phyloP scores from a whole-genome alignment of 2,329 filamentous ascomycete species.

The Sodiomyces alkalinus region DNA sequence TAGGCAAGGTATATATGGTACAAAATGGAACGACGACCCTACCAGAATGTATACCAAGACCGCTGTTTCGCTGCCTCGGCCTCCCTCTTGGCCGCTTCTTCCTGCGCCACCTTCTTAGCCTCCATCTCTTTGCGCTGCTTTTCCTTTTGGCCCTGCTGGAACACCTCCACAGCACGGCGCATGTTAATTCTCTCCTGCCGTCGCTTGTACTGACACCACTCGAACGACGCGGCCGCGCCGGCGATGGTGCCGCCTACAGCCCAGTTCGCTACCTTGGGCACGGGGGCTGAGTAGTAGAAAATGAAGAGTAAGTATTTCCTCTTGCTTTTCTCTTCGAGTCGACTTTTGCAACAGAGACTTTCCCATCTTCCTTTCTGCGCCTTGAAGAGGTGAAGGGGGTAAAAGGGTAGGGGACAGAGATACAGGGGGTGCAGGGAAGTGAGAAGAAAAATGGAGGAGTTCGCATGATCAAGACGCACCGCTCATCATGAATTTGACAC shows the following conservation, averaged over 20 bases:
- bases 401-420: too few relatives aligned
- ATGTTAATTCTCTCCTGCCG: conserved; percentile 67
- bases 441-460: background rate
- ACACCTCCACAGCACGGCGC: conserved; percentile 64
- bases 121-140: conserved; percentile 26
- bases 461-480: conserved; percentile 33
- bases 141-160: conserved; percentile 25
- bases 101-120: conserved; percentile 16
- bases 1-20: too few relatives aligned
- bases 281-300: conserved; percentile 29
- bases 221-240: conserved; percentile 58
- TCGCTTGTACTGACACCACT: conserved; percentile 68
- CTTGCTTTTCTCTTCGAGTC: background rate
- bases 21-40: too few relatives aligned
- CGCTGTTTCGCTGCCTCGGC: conserved; percentile 18
- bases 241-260: conserved; percentile 64
- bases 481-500: conserved; percentile 56
- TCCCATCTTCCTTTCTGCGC: too few relatives aligned
- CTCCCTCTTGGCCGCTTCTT: conserved; percentile 13
- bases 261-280: conserved; percentile 66
- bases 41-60: conserved; percentile 45
- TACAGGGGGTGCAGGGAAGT: too few relatives aligned
- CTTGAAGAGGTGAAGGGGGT: too few relatives aligned
- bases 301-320: background rate
- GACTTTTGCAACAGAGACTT: conserved; percentile 9